These are phyloP conservation scores for Simplicillium sp. DNA, from an alignment of 2,329 filamentous ascomycete genomes.

Conservation along the genomic window DNA sequence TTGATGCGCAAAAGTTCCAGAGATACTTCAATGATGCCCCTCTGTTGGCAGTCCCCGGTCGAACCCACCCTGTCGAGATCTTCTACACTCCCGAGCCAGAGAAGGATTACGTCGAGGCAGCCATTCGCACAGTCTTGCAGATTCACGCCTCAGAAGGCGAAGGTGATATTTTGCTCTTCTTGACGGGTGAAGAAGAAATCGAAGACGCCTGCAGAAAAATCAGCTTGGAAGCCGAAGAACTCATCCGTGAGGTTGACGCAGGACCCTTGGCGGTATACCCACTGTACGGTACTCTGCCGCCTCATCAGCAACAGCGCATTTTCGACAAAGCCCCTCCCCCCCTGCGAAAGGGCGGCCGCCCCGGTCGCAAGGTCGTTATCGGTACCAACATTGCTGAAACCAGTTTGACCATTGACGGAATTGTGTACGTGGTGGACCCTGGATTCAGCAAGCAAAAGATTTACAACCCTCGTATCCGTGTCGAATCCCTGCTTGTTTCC, in stretches of 20 bases:
- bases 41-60: conserved; percentile 83
- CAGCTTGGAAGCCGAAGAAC: conserved; percentile 78
- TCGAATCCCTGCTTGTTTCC: conserved; percentile 94
- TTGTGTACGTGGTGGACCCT: conserved; percentile 98
- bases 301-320: conserved; percentile 87
- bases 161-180: conserved; percentile 86
- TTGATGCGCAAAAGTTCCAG: conserved; percentile 97
- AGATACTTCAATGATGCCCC: conserved; percentile 94
- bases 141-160: conserved; percentile 91
- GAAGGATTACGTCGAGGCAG: conserved; percentile 92
- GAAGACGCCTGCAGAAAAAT: conserved; percentile 95
- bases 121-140: conserved; percentile 87
- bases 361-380: conserved; percentile 89
- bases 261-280: conserved; percentile 87
- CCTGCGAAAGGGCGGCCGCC: conserved; percentile 63
- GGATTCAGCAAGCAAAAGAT: conserved; percentile 99
- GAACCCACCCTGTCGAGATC: conserved; percentile 94
- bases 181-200: conserved; percentile 97
- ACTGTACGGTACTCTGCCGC: conserved; percentile 87
- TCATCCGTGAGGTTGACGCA: conserved; percentile 82
- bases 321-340: conserved; percentile 81
- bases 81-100: conserved; percentile 97
- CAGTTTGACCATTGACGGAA: conserved; percentile 93
- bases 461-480: conserved; percentile 92
- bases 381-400: conserved; percentile 98